Evolutionary conservation across 2,329 filamentous ascomycete genomes (phyloP).

Genomic region (Penicillium sp.): DNA sequence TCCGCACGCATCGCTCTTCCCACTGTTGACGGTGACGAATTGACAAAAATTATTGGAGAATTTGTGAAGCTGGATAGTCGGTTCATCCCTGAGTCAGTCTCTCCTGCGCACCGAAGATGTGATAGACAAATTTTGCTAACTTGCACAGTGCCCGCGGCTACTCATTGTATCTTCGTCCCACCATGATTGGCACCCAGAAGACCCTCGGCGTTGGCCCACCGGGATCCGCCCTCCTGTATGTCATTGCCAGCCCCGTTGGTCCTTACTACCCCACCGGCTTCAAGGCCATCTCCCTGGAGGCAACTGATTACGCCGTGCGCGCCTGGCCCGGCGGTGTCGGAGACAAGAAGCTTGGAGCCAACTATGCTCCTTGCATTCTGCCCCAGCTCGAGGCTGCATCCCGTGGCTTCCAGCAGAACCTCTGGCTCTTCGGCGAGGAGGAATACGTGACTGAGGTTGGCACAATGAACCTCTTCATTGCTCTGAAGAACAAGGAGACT

Average conservation of each 20-base stretch:
- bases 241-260: constrained; percentile 94
- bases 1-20: constrained; percentile 88
- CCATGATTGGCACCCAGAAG: constrained; percentile 94
- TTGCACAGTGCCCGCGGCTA: constrained; percentile 66
- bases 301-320: constrained; percentile 92
- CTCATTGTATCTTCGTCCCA: constrained; percentile 91
- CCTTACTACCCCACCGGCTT: constrained; percentile 98
- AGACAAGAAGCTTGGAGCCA: constrained; percentile 97
- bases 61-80: constrained; percentile 78
- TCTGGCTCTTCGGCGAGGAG: constrained; percentile 95
- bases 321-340: constrained; percentile 98
- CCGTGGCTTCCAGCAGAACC: constrained; percentile 94
- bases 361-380: constrained; percentile 99
- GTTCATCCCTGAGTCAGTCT: constrained; percentile 75
- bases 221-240: constrained; percentile 84
- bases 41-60: constrained; percentile 78
- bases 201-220: constrained; percentile 92
- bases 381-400: constrained; percentile 89
- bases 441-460: constrained; percentile 96
- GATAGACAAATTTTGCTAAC: constrained; percentile 8
- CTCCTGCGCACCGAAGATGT: not conserved
- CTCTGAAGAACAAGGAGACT: constrained; percentile 78
- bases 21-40: constrained; percentile 69
- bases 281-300: constrained; percentile 93
- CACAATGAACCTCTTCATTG: constrained; percentile 97